phyloP scores from a whole-genome alignment of 2,329 filamentous ascomycete species.

The Colletotrichum agaves region DNA sequence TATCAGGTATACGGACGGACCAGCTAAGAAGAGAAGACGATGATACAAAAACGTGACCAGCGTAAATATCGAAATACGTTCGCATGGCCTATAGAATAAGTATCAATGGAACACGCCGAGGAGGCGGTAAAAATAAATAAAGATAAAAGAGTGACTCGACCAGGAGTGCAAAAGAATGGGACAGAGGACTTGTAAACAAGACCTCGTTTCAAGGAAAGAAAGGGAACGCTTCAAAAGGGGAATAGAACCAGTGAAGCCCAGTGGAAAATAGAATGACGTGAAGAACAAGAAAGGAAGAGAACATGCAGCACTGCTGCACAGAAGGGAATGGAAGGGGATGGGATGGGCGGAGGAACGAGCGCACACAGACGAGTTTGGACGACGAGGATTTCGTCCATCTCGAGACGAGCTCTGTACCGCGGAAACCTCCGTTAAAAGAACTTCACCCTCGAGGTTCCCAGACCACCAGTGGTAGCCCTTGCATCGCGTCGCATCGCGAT shows the following conservation, averaged over 20 bases:
- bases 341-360: background rate
- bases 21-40: slow-evolving; percentile 6
- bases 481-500: slow-evolving; percentile 20
- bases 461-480: slow-evolving; percentile 17
- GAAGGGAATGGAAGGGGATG: background rate
- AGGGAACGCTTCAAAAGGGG: slow-evolving; percentile 25
- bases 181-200: slow-evolving; percentile 24
- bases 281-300: background rate
- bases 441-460: slow-evolving; percentile 8
- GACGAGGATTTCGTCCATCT: slow-evolving; percentile 10
- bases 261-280: slow-evolving; percentile 22
- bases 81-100: slow-evolving; percentile 20
- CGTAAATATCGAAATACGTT: slow-evolving; percentile 1
- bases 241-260: slow-evolving; percentile 21
- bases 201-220: slow-evolving; percentile 24
- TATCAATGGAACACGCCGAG: background rate
- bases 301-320: background rate
- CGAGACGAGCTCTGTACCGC: slow-evolving; percentile 9
- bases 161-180: slow-evolving; percentile 33
- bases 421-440: slow-evolving; percentile 3
- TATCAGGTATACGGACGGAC: background rate
- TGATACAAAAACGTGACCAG: background rate
- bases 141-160: slow-evolving; percentile 17
- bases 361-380: slow-evolving; percentile 17
- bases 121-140: background rate